These are phyloP conservation scores for Staphylotrichum longicolle DNA, from an alignment of 495 filamentous ascomycete species.

Conservation along the genomic window DNA sequence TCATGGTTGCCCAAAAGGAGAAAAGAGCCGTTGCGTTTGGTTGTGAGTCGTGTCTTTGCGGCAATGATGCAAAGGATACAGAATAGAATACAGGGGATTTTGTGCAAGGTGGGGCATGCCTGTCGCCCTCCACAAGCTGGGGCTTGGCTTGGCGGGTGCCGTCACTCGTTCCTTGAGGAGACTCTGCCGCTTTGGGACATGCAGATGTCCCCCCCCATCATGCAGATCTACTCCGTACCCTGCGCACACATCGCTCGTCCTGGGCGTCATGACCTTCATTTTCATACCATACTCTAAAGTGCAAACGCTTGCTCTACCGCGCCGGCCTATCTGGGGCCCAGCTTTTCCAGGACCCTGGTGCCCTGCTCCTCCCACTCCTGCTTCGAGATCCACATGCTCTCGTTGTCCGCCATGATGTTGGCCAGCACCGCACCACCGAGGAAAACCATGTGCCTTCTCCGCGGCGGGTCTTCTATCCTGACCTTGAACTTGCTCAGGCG, in stretches of 20 bases:
- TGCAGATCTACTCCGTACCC: no score
- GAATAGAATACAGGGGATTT: neutral
- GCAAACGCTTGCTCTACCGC: slow-evolving; percentile 18
- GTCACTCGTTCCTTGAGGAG: no score
- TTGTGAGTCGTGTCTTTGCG: no score
- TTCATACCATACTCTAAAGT: slow-evolving; percentile 13
- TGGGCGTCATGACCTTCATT: slow-evolving; percentile 7
- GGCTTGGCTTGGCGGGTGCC: no score
- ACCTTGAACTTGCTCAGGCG: slow-evolving; percentile 98
- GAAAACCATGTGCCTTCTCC: slow-evolving; percentile 98
- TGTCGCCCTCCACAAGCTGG: no score
- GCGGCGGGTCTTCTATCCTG: slow-evolving; percentile 94
- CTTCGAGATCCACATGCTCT: slow-evolving; percentile 98
- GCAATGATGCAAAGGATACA: no score
- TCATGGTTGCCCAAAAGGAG: neutral
- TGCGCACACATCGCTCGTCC: neutral
- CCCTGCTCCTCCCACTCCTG: slow-evolving; percentile 96
- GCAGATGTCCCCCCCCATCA: no score
- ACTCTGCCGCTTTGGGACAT: no score
- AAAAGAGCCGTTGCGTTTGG: neutral
- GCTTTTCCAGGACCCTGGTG: slow-evolving; percentile 78
- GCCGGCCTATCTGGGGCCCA: slow-evolving; percentile 66
- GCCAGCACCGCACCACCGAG: slow-evolving; percentile 93
- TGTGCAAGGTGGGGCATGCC: neutral
- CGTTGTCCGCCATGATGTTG: slow-evolving; percentile 98